Percentiles rank a stretch among this genome's conserved stretches.
Conservation (phyloP, 2,329 filamentous ascomycete genomes). For the Aspergillus jensenii region DNA sequence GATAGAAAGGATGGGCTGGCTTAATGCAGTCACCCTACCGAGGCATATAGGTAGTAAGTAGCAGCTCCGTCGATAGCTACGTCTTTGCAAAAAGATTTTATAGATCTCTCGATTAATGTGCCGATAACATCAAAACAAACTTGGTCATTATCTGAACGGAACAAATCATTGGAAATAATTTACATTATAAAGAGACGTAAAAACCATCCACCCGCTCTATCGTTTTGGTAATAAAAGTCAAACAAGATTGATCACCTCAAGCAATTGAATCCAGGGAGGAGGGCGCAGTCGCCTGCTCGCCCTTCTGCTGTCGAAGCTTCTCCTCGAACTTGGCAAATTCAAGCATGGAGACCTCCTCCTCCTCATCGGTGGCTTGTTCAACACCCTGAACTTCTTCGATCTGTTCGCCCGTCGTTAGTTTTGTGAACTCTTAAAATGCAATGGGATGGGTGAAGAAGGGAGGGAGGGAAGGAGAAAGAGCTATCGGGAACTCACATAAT, state of each 20-base stretch:
- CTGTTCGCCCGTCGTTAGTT: constrained; percentile 46
- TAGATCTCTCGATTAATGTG: neutral
- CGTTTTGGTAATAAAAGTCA: neutral
- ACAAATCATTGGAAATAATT: neutral
- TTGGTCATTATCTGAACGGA: neutral
- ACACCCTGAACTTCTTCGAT: constrained; percentile 96
- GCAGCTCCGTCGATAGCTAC: neutral
- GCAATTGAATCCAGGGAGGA: constrained; percentile 54
- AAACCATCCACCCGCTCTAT: neutral
- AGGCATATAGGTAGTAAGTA: too few species aligned
- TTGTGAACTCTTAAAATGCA: too few species aligned
- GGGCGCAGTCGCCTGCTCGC: constrained; percentile 49
- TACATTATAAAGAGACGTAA: neutral
- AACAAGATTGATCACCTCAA: constrained; percentile 8
- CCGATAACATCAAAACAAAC: neutral
- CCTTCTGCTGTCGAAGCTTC: constrained; percentile 64
- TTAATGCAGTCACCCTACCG: too few species aligned
- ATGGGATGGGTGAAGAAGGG: too few species aligned
- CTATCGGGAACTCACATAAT: constrained; percentile 67
- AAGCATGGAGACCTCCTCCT: constrained; percentile 81
- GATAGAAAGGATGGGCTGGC: too few species aligned
- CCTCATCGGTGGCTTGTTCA: constrained; percentile 83
- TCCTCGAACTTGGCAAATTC: constrained; percentile 97
- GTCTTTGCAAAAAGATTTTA: neutral
- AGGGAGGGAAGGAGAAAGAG: neutral